These are phyloP conservation scores for Sphaerostilbella broomeana DNA, from an alignment of 2,329 filamentous ascomycete genomes.

Conservation along the genomic window DNA sequence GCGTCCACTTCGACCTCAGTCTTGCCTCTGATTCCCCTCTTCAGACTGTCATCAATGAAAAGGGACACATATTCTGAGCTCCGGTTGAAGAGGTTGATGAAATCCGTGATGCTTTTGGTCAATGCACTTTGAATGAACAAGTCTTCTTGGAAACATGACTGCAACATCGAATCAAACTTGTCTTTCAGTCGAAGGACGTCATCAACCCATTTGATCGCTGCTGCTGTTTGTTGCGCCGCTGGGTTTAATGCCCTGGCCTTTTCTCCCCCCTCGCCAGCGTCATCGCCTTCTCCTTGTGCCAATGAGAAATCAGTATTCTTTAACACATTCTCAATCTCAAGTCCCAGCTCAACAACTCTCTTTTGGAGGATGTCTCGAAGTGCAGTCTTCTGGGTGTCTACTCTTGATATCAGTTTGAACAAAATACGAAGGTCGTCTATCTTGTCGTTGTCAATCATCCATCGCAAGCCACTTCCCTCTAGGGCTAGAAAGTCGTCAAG, in stretches of 20 bases:
- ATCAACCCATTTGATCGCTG: conserved; percentile 92
- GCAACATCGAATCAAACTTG: conserved; percentile 80
- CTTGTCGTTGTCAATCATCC: conserved; percentile 89
- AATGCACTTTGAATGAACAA: conserved; percentile 73
- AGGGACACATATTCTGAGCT: conserved; percentile 90
- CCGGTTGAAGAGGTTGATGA: conserved; percentile 84
- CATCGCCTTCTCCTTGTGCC: conserved; percentile 37
- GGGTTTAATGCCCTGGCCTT: conserved; percentile 33
- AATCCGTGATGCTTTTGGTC: conserved; percentile 80
- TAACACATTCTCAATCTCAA: conserved; percentile 69
- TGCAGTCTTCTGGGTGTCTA: conserved; percentile 66
- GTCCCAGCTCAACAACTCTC: conserved; percentile 72
- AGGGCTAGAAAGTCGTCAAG: conserved; percentile 77
- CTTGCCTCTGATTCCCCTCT: conserved; percentile 88
- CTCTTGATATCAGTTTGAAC: conserved; percentile 69
- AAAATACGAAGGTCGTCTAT: conserved; percentile 71
- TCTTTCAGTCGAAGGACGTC: conserved; percentile 80
- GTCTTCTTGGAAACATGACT: conserved; percentile 65
- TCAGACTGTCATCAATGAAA: conserved; percentile 94
- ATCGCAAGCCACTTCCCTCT: conserved; percentile 74
- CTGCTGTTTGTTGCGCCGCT: conserved; percentile 72
- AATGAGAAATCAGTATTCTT: conserved; percentile 48
- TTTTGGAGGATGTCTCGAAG: conserved; percentile 65
- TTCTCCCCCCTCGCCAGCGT: conserved; percentile 38
- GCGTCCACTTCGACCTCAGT: conserved; percentile 80